Percentiles rank a stretch among this genome's conserved stretches.
phyloP scores from a whole-genome alignment of 148 eudicot genomes.

The Cornus kousa region DNA sequence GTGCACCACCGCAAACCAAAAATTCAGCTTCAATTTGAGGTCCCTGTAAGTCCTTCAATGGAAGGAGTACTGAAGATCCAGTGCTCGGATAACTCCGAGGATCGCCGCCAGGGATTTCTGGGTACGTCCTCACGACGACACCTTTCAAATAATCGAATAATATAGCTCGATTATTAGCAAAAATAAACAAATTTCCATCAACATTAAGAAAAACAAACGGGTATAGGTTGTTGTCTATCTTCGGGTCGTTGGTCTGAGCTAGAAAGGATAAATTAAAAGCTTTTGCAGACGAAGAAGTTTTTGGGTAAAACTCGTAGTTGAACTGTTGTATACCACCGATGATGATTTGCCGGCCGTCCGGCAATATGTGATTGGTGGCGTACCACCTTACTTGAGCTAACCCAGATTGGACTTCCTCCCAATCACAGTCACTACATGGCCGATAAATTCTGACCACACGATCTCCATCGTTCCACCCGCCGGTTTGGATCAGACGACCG shows the following conservation, averaged over 20 bases:
- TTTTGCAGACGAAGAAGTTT: neutral
- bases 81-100: constrained; percentile 75
- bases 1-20: constrained; percentile 47
- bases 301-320: constrained; percentile 71
- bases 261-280: constrained; percentile 40
- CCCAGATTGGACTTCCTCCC: constrained; percentile 22
- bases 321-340: constrained; percentile 57
- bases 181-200: no score
- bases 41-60: no score
- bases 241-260: constrained; percentile 34
- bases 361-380: constrained; percentile 57
- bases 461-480: no score
- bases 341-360: constrained; percentile 59
- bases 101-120: constrained; percentile 54
- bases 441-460: no score
- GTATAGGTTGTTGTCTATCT: constrained; percentile 49
- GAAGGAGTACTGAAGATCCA: no score
- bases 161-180: constrained; percentile 54
- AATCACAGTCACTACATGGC: no score
- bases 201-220: no score
- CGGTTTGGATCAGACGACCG: no score
- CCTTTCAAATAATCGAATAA: constrained; percentile 49
- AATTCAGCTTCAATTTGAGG: no score
- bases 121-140: constrained; percentile 48
- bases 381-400: constrained; percentile 45